Conservation (phyloP, 1,284 basidiomycete species). For the Ceratobasidium sp. region DNA sequence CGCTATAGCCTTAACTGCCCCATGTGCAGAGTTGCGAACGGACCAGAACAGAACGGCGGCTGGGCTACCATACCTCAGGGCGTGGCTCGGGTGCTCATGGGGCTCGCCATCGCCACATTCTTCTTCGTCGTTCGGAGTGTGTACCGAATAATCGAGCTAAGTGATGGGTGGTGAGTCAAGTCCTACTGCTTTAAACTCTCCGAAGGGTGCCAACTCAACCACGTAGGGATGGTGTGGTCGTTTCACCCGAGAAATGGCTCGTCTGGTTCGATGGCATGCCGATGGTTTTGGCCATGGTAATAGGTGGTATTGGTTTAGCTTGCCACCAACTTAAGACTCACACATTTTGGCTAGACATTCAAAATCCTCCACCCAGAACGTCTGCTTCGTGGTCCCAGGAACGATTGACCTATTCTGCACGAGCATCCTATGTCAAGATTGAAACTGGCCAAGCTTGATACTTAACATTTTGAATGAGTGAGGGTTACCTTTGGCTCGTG, state of each 20-base stretch:
- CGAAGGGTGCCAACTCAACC: neutral
- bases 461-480: too few species aligned
- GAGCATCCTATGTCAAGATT: too few species aligned
- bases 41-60: slow-evolving; percentile 41
- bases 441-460: too few species aligned
- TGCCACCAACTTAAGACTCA: too few species aligned
- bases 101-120: slow-evolving; percentile 46
- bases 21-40: slow-evolving; percentile 46
- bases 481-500: too few species aligned
- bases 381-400: slow-evolving; percentile 20
- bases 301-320: neutral
- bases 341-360: neutral
- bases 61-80: slow-evolving; percentile 25
- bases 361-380: slow-evolving; percentile 31
- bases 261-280: slow-evolving; percentile 42
- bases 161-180: slow-evolving; percentile 53
- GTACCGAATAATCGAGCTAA: slow-evolving; percentile 51
- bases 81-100: slow-evolving; percentile 43
- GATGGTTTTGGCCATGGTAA: slow-evolving; percentile 33
- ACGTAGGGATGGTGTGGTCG: slow-evolving; percentile 42
- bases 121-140: slow-evolving; percentile 47
- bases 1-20: slow-evolving; percentile 48
- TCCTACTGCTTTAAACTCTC: neutral
- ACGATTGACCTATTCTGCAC: neutral
- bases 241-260: slow-evolving; percentile 44